Evolutionary conservation across 2,329 filamentous ascomycete genomes (phyloP).

Genomic region (Beauveria caledonica): DNA sequence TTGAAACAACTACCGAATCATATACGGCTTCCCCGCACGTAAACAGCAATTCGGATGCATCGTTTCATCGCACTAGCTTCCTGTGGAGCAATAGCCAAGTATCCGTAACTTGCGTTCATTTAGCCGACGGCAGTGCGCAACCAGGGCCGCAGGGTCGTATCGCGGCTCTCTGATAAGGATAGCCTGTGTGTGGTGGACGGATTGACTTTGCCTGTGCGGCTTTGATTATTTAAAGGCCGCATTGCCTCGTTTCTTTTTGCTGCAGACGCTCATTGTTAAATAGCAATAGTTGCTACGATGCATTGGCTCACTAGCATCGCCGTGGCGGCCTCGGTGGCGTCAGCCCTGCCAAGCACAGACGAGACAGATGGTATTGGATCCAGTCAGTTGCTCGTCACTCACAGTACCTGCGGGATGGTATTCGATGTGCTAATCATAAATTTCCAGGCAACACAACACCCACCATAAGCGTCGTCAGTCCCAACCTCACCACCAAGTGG

Average conservation of each 20-base stretch:
- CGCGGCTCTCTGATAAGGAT: background rate
- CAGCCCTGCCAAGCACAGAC: background rate
- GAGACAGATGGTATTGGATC: background rate
- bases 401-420: background rate
- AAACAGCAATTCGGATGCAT: background rate
- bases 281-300: background rate
- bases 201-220: background rate
- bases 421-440: too few relatives aligned
- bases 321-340: background rate
- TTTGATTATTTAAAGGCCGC: background rate
- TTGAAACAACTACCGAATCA: background rate
- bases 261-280: background rate
- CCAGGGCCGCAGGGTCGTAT: too few relatives aligned
- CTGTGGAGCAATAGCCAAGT: background rate
- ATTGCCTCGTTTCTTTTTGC: background rate
- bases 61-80: background rate
- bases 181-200: background rate
- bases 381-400: background rate
- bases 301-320: background rate
- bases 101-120: background rate
- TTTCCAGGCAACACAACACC: background rate
- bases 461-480: background rate
- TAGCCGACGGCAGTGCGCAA: background rate
- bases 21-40: background rate
- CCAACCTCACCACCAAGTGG: conserved; percentile 13